These are phyloP conservation scores for Linnemannia zychae DNA, from an alignment of 192 early-diverging fungal species.

Conservation along the genomic window DNA sequence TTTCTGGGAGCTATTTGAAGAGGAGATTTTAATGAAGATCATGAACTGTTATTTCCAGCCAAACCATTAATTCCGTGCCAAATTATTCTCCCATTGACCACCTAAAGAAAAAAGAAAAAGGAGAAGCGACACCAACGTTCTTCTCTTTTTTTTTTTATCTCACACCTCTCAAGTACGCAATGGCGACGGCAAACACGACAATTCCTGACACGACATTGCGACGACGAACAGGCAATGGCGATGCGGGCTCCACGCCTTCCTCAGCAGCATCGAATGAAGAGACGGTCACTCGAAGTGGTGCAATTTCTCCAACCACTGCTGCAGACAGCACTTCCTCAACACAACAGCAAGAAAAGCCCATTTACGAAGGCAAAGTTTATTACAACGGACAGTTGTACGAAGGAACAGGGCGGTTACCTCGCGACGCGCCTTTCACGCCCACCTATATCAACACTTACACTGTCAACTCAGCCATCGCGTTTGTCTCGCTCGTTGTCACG, in stretches of 20 bases:
- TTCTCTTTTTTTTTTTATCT: background rate
- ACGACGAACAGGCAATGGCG: slow-evolving; percentile 15
- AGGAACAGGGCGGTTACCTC: slow-evolving; percentile 47
- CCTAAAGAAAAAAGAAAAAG: too few species aligned
- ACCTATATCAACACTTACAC: slow-evolving; percentile 50
- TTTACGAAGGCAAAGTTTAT: slow-evolving; percentile 17
- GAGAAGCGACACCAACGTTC: background rate
- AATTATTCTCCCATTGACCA: too few species aligned
- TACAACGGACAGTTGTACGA: slow-evolving; percentile 28
- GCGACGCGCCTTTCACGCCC: slow-evolving; percentile 51
- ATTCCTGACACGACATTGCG: slow-evolving; percentile 20
- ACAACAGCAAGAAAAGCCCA: background rate
- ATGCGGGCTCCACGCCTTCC: too few species aligned
- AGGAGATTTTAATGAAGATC: too few species aligned
- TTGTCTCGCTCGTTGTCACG: slow-evolving; percentile 45
- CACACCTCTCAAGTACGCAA: background rate
- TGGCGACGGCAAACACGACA: slow-evolving; percentile 14
- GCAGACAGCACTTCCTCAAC: background rate
- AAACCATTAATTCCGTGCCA: too few species aligned
- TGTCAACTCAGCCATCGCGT: slow-evolving; percentile 45
- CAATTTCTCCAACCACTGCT: background rate
- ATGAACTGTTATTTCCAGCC: too few species aligned
- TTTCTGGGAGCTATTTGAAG: too few species aligned
- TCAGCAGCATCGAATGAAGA: background rate
- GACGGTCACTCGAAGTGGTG: background rate